A percentile compares a stretch with the other conserved stretches of the same genome.
Evolutionary conservation across 2,329 filamentous ascomycete genomes (phyloP).

Genomic region (Ambrosiella xylebori): DNA sequence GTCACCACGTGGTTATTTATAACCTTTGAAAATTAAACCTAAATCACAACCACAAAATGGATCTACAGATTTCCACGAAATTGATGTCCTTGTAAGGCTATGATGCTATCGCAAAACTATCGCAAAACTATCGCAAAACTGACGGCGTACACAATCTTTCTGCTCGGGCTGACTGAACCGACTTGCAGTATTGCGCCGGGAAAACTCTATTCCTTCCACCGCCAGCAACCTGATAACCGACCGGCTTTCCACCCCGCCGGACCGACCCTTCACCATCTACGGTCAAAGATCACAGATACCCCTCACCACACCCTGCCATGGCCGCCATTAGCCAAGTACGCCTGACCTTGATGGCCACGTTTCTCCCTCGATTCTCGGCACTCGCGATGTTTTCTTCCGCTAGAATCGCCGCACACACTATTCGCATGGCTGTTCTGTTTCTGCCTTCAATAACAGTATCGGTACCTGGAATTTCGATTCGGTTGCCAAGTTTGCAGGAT

Average conservation of each 20-base stretch:
- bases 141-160: neutral
- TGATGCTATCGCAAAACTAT: slow-evolving; percentile 1
- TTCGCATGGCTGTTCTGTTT: slow-evolving; percentile 21
- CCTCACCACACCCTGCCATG: neutral
- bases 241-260: neutral
- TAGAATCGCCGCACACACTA: slow-evolving; percentile 5
- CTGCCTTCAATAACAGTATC: slow-evolving; percentile 39
- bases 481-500: slow-evolving; percentile 44
- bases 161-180: neutral
- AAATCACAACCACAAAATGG: neutral
- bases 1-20: neutral
- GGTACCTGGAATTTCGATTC: slow-evolving; percentile 41
- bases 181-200: neutral
- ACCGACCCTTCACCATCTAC: too few relatives aligned
- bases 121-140: neutral
- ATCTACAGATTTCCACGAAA: slow-evolving; percentile 1
- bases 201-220: too few relatives aligned
- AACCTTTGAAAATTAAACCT: neutral
- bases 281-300: neutral
- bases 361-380: slow-evolving; percentile 5
- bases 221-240: neutral
- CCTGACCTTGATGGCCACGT: slow-evolving; percentile 5
- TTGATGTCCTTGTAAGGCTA: neutral
- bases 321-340: slow-evolving; percentile 5
- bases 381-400: slow-evolving; percentile 6